A percentile compares a stretch with the other conserved stretches of the same genome.
phyloP scores from a whole-genome alignment of 306 rosid species.

The Prunus fruticosa region DNA sequence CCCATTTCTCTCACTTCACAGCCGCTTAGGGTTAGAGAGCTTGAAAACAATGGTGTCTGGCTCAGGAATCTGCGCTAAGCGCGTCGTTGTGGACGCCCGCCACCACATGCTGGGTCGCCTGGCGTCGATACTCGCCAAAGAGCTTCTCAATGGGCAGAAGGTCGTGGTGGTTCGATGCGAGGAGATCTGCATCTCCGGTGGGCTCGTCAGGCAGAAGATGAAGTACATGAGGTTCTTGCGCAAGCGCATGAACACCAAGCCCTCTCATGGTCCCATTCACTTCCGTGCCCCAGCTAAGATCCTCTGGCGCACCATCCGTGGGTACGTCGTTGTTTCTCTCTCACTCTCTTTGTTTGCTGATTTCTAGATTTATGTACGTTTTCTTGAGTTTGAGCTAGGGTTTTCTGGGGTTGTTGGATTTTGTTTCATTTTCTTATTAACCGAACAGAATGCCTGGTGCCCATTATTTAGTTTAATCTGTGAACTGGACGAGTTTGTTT shows the following conservation, averaged over 20 bases:
- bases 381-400: neutral
- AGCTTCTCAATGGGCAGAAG: constrained; percentile 69
- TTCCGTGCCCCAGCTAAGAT: constrained; percentile 75
- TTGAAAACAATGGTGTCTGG: constrained; percentile 57
- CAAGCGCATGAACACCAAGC: constrained; percentile 81
- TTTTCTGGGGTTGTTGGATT: neutral
- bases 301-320: constrained; percentile 82
- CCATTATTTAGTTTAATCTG: neutral
- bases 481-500: neutral
- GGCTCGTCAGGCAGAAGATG: constrained; percentile 73
- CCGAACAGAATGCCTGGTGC: neutral
- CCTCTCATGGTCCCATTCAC: constrained; percentile 77
- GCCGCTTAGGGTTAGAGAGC: constrained; percentile 14
- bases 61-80: constrained; percentile 64
- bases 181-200: constrained; percentile 74
- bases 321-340: constrained; percentile 28
- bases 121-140: constrained; percentile 63
- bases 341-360: neutral
- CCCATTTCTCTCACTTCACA: constrained; percentile 2
- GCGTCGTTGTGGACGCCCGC: constrained; percentile 74
- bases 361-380: neutral
- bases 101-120: constrained; percentile 79
- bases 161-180: constrained; percentile 63
- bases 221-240: constrained; percentile 74
- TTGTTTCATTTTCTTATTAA: neutral